Evolutionary conservation across 305 asterid species (phyloP), one percentile per base, ranked within the genome.

Genomic region (Solanum hybrid): DNA sequence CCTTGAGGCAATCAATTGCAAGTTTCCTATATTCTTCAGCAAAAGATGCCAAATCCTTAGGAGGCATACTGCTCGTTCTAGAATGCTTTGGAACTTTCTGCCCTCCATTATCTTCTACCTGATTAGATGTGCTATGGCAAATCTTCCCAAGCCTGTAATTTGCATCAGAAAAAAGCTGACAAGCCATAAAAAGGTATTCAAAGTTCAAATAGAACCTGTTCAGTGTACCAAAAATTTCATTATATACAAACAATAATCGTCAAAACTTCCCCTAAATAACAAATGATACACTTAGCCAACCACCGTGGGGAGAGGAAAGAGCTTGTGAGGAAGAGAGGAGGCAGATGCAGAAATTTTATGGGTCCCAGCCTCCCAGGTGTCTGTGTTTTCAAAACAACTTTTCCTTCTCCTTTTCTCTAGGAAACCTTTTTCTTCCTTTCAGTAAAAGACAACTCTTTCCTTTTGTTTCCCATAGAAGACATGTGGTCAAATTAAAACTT

Each of bases 1-100:
- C 99, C 94, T 96, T 98, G 79, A 98, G 97, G 94, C 99, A 98
- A 91, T 98, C 99, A 91, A 95, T 91, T 76, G 99, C 98, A 90
- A 98, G 92, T 91, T 95, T 98, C 90, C 98, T 95, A 88, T 98
- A 98, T 56, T 98, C 99, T 88, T 96, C 99, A 90, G 99, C 98
- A 93, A 94, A 96, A 91, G 99, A 94, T 80, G 93, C 92, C 89
- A 98, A 94, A 94, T 95, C 98, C 95, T 94, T 96, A 10, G 95
- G 92, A 85, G 94, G 94, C 77, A 89, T 73, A 91, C 98, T 96
- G 91, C 92, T 94, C 84, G 94, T 92, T 92, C 98, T 93, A 87
- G 92, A 87, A 93, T 96, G 99, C 86, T 89, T 94, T 64, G 80
- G 75, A 34, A 94, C 87, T 89, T 91, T 95, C 81, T 37, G 91